Conservation (phyloP, 2,329 filamentous ascomycete species). For the Leptosphaerulina australis region DNA sequence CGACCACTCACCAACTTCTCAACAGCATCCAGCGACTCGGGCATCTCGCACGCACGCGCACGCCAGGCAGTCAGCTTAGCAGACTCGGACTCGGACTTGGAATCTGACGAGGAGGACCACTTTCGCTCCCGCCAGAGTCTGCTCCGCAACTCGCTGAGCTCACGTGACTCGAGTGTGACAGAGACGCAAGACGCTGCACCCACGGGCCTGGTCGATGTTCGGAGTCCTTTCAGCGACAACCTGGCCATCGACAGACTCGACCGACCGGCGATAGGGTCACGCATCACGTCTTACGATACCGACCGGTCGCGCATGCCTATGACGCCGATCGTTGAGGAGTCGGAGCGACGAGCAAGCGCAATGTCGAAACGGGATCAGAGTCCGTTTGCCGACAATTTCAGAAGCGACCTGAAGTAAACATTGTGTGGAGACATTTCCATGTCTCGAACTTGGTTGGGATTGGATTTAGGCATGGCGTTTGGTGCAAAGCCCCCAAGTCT, state of each 20-base stretch:
- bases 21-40: constrained; percentile 40
- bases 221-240: constrained; percentile 45
- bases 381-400: constrained; percentile 45
- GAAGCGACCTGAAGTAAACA: constrained; percentile 13
- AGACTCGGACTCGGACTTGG: constrained; percentile 44
- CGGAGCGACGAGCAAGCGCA: constrained; percentile 45
- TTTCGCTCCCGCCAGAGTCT: constrained; percentile 41
- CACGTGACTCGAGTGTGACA: constrained; percentile 41
- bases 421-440: neutral
- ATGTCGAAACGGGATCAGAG: constrained; percentile 40
- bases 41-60: constrained; percentile 41
- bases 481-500: constrained; percentile 16
- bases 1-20: constrained; percentile 44
- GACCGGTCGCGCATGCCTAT: constrained; percentile 43
- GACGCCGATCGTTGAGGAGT: constrained; percentile 56
- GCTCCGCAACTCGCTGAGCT: constrained; percentile 32
- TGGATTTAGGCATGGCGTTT: constrained; percentile 19
- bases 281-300: constrained; percentile 40
- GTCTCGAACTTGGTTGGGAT: neutral
- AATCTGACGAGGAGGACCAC: constrained; percentile 44
- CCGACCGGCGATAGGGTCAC: constrained; percentile 34
- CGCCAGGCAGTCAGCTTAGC: constrained; percentile 27
- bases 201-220: constrained; percentile 28
- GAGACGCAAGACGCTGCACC: constrained; percentile 48
- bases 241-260: constrained; percentile 30